Percentiles rank a stretch among this genome's conserved stretches.
phyloP scores from a whole-genome alignment of 176 grass and related monocot genomes.

The Triticum turgidum region DNA sequence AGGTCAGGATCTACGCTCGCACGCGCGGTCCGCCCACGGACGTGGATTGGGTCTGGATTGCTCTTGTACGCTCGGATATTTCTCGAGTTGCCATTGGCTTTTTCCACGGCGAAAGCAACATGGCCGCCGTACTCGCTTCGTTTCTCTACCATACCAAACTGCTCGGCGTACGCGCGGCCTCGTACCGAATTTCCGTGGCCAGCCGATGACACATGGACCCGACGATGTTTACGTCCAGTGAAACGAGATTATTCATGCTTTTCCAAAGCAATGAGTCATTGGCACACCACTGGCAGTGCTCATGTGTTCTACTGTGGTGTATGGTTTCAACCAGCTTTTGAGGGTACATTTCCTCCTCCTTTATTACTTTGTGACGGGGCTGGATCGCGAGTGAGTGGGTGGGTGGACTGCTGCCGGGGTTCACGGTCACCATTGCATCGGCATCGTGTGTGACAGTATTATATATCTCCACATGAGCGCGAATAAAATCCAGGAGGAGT shows the following conservation, averaged over 20 bases:
- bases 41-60: conserved; percentile 1
- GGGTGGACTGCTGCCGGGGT: conserved; percentile 18
- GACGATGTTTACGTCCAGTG: not conserved
- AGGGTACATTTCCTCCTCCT: not conserved
- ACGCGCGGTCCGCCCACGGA: not conserved
- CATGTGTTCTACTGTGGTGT: not conserved
- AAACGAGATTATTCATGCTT: not conserved
- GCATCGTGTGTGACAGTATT: not conserved
- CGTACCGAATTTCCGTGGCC: not conserved
- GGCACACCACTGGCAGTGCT: not conserved
- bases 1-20: not conserved
- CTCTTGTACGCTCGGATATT: conserved; percentile 22
- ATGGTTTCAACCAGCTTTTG: conserved; percentile 13
- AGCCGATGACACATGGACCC: not conserved
- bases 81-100: not conserved
- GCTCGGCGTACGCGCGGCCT: not conserved
- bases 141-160: not conserved
- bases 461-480: not conserved
- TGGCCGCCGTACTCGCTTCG: not conserved
- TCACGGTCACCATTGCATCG: conserved; percentile 2
- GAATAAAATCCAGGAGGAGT: not conserved
- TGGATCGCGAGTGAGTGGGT: conserved; percentile 29
- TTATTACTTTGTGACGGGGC: not conserved
- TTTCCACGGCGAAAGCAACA: conserved; percentile 35
- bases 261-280: not conserved